A percentile compares a stretch with the other conserved stretches of the same genome.
These are phyloP conservation scores for Tulasnella sp. DNA, from an alignment of 768 basidiomycete species.

Conservation along the genomic window DNA sequence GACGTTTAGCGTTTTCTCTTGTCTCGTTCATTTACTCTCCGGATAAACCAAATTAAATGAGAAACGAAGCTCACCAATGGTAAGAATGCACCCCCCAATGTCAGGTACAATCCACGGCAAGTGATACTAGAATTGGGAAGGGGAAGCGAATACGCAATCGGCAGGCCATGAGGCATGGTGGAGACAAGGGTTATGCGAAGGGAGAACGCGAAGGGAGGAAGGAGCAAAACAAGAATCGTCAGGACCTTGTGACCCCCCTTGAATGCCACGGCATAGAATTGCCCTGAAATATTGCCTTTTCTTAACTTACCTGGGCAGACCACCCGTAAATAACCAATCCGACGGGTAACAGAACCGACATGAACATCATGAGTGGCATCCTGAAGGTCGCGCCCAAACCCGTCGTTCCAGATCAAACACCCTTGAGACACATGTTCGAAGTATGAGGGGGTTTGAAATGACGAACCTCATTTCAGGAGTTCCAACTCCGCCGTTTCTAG, in stretches of 20 bases:
- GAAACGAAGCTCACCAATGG: background rate
- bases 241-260: background rate
- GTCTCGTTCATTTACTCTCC: conserved; percentile 16
- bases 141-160: background rate
- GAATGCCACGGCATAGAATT: background rate
- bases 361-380: conserved; percentile 25
- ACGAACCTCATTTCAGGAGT: conserved; percentile 55
- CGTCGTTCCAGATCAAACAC: conserved; percentile 8
- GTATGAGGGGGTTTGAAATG: conserved; percentile 28
- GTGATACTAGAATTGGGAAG: conserved; percentile 28
- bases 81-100: conserved; percentile 41
- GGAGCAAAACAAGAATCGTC: background rate
- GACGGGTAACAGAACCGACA: conserved; percentile 50
- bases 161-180: conserved; percentile 5
- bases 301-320: conserved; percentile 45
- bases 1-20: background rate
- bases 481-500: conserved; percentile 51
- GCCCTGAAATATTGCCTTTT: background rate
- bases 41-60: conserved; percentile 19
- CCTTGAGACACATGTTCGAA: background rate
- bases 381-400: conserved; percentile 2
- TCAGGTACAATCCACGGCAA: conserved; percentile 70
- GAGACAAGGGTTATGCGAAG: background rate
- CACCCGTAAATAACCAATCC: conserved; percentile 70
- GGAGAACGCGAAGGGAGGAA: background rate